Conservation (phyloP, 495 filamentous ascomycete genomes). For the Aspergillus bertholletiae region DNA sequence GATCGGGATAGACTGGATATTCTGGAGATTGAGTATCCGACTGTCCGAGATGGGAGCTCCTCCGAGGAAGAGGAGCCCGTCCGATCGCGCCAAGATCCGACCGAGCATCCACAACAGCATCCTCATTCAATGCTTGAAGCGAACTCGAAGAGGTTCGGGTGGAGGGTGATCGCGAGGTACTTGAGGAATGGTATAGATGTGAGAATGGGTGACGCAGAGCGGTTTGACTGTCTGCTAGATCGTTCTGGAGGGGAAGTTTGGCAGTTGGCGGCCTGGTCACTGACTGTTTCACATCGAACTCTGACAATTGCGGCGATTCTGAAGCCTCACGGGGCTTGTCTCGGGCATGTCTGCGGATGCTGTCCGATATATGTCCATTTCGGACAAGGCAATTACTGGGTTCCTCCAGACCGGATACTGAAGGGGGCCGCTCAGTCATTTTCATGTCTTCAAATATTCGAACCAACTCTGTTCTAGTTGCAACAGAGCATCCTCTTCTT, state of each 20-base stretch:
- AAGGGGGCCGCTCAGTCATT: constrained; percentile 33
- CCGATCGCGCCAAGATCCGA: constrained; percentile 29
- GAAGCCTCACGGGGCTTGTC: constrained; percentile 23
- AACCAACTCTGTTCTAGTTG: constrained; percentile 8
- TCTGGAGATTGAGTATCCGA: constrained; percentile 28
- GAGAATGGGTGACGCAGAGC: constrained; percentile 38
- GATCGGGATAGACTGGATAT: constrained; percentile 51
- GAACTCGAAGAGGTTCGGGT: constrained; percentile 46
- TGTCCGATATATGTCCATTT: constrained; percentile 25
- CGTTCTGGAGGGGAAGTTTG: constrained; percentile 21
- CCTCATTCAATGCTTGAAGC: constrained; percentile 44
- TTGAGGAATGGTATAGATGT: constrained; percentile 35
- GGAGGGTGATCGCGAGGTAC: constrained; percentile 34
- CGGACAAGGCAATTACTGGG: constrained; percentile 21
- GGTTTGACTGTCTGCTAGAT: constrained; percentile 30
- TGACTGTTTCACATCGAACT: constrained; percentile 20
- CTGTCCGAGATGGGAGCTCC: constrained; percentile 24
- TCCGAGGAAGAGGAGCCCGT: constrained; percentile 21
- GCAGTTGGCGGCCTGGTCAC: constrained; percentile 27
- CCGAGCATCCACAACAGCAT: constrained; percentile 39
- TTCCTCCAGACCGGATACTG: constrained; percentile 31
- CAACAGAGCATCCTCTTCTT: constrained; percentile 19
- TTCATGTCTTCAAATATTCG: constrained; percentile 21
- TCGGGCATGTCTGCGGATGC: constrained; percentile 15
- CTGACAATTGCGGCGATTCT: constrained; percentile 18